Evolutionary conservation across 2,329 filamentous ascomycete genomes (phyloP).

Genomic region (Ascochyta koolunga): DNA sequence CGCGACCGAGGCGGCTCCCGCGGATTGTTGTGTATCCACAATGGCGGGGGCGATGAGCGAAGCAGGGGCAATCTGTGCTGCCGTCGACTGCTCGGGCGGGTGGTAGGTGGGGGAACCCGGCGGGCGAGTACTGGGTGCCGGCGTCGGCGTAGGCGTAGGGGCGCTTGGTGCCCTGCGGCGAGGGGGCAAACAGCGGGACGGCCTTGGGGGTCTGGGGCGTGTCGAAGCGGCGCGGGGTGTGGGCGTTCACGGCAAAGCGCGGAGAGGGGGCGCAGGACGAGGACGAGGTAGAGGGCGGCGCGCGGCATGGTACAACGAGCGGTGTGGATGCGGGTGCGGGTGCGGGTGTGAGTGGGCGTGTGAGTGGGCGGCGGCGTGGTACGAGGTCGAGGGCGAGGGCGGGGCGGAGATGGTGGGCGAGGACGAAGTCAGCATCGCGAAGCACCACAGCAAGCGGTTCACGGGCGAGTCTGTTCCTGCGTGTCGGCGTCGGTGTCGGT

Average conservation of each 20-base stretch:
- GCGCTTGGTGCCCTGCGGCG: slow-evolving; percentile 38
- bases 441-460: background rate
- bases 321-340: slow-evolving; percentile 3
- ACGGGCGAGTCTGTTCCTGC: background rate
- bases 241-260: slow-evolving; percentile 41
- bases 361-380: slow-evolving; percentile 33
- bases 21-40: slow-evolving; percentile 25
- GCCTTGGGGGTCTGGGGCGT: slow-evolving; percentile 30
- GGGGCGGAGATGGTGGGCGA: slow-evolving; percentile 48
- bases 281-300: slow-evolving; percentile 39
- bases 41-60: slow-evolving; percentile 23
- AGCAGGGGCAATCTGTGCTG: slow-evolving; percentile 7
- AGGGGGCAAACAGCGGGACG: slow-evolving; percentile 35
- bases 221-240: slow-evolving; percentile 37
- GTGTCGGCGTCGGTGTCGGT: background rate
- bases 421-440: slow-evolving; percentile 42
- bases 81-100: slow-evolving; percentile 18
- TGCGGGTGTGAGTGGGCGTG: background rate
- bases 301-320: slow-evolving; percentile 14
- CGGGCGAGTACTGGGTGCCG: slow-evolving; percentile 62
- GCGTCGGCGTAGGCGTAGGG: slow-evolving; percentile 56
- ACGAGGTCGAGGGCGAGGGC: slow-evolving; percentile 43
- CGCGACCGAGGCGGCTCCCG: slow-evolving; percentile 42
- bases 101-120: slow-evolving; percentile 54
- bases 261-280: slow-evolving; percentile 40